Base-by-base conservation (phyloP, 305 asterid species). In the Petunia hybrid region DNA sequence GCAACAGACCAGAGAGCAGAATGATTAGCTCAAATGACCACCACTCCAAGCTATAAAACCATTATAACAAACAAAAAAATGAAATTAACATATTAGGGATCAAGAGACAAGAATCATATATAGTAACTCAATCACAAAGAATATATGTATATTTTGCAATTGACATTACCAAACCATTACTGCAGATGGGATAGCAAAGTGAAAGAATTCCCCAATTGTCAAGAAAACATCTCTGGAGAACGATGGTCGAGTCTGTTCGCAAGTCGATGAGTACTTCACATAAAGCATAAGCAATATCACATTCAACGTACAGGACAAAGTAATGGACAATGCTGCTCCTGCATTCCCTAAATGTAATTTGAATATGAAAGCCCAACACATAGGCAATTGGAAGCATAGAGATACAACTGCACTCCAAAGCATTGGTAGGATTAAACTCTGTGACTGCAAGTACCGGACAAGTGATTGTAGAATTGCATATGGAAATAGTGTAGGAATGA, bases 371-470 rank as follows among this genome's bases (percentile, higher is more conserved):
- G 64, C 64, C 64, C 64, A 8, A 89, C 82, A 6, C 82, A 88
- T 6, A 83, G 5, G 4, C 6, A 59, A 5, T 5, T 59, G 64
- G 35, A 59, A 59, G 22, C 13, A 2, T 8, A 35, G 14, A 0
- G 64, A 13, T 6, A 35, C 64, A 2, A 35, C 64, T 59, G 92
- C 82, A 82, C 89, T 86, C 80, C 83, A 65, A 35, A 89, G 85
- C 90, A 91, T 88, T 2, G 94, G 92, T 35, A 81, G n/a, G 46
- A 88, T 83, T 87, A 91, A 65, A 55, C 94, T 89, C 86, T 91
- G 95, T 38, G 55, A 76, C 56, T 90, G 95, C 79, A 90, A 82
- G 71, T 85, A 89, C 1, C 91, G 91, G 66, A 89, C 87, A 1
- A 89, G 80, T n/a, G 89, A 86, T 80, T 90, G 94, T 69, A 90